These are phyloP conservation scores for Entomortierella beljakovae DNA, from an alignment of 192 early-diverging fungal genomes.

Conservation along the genomic window DNA sequence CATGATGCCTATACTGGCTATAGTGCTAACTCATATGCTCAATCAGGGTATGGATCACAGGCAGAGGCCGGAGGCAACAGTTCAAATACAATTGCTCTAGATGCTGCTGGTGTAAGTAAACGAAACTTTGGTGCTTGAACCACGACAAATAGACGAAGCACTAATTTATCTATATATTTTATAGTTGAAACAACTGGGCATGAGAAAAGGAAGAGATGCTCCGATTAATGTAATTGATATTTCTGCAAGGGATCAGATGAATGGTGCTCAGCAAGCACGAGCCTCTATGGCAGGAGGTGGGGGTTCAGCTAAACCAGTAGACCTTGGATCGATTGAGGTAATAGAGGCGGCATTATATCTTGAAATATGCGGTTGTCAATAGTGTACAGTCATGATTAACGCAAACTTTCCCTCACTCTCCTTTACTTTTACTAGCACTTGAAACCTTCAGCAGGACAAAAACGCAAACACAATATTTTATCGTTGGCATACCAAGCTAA, in stretches of 20 bases:
- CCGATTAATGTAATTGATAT: slow-evolving; percentile 48
- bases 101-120: neutral
- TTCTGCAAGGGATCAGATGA: slow-evolving; percentile 44
- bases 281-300: slow-evolving; percentile 15
- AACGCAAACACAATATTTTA: slow-evolving; percentile 84
- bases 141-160: no score
- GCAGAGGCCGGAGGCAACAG: neutral
- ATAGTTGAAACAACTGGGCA: slow-evolving; percentile 37
- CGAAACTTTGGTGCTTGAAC: no score
- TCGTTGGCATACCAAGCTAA: slow-evolving; percentile 80
- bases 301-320: slow-evolving; percentile 30
- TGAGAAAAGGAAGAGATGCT: slow-evolving; percentile 34
- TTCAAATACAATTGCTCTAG: neutral
- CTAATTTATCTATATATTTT: neutral
- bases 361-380: no score
- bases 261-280: slow-evolving; percentile 34
- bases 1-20: slow-evolving; percentile 11
- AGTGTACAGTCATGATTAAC: neutral
- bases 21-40: neutral
- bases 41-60: neutral
- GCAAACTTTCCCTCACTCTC: neutral
- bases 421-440: slow-evolving; percentile 51
- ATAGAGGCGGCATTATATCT: no score
- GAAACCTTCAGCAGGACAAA: slow-evolving; percentile 68
- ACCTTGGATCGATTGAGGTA: slow-evolving; percentile 43